Evolutionary conservation across 345 rosid species (phyloP).

Genomic region (Eucalyptus cloeziana): DNA sequence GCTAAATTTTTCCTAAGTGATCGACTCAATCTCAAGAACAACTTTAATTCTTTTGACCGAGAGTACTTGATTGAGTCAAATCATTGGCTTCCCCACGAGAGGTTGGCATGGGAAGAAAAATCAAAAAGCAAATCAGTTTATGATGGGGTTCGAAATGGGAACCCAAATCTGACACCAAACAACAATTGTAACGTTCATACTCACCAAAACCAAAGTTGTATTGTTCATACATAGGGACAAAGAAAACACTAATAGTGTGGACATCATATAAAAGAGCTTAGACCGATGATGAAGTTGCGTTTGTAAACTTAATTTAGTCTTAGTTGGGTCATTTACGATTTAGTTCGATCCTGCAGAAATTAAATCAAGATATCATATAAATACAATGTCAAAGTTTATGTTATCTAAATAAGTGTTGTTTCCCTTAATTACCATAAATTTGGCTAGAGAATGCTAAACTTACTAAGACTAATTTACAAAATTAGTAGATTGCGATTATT

Average conservation of each 20-base stretch:
- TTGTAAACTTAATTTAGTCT: background rate
- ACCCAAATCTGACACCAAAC: background rate
- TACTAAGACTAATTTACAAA: no score
- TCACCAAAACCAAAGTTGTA: background rate
- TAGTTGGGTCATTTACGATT: background rate
- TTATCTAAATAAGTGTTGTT: background rate
- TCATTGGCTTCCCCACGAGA: background rate
- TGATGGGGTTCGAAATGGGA: background rate
- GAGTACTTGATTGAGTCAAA: background rate
- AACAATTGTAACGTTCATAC: background rate
- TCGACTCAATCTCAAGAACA: background rate
- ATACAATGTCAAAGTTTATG: background rate
- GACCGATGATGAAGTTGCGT: background rate
- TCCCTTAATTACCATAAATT: background rate
- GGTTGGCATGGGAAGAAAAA: background rate
- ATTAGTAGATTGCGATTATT: no score
- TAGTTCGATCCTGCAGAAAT: accelerated
- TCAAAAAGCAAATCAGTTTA: background rate
- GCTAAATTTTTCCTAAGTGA: no score
- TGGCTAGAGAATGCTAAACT: no score
- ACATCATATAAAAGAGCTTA: background rate
- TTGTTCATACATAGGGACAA: background rate
- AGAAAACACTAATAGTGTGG: background rate
- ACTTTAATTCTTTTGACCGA: background rate
- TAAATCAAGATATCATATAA: background rate